Evolutionary conservation across 495 filamentous ascomycete species (phyloP).

Genomic region (Podospora tetraspora): DNA sequence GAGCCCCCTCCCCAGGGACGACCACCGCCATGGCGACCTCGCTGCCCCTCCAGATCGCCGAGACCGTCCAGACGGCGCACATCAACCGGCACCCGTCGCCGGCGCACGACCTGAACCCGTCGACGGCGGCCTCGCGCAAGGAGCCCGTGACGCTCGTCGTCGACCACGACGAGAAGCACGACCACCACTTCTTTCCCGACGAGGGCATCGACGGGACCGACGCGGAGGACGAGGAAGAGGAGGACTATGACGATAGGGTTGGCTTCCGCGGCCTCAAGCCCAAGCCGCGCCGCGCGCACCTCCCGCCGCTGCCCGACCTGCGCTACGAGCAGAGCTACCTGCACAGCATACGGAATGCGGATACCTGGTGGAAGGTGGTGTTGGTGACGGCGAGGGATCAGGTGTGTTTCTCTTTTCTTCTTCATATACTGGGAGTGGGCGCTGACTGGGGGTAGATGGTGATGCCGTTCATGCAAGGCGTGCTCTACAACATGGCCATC

Average conservation of each 20-base stretch:
- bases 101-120: constrained; percentile 72
- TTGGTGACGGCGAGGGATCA: constrained; percentile 88
- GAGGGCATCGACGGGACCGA: constrained; percentile 23
- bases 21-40: constrained; percentile 32
- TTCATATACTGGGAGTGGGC: not conserved
- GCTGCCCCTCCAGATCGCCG: constrained; percentile 58
- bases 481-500: constrained; percentile 73
- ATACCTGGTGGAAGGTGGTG: constrained; percentile 68
- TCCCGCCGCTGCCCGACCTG: constrained; percentile 87
- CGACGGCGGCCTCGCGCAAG: constrained; percentile 62
- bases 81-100: constrained; percentile 64
- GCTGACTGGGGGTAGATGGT: constrained; percentile 52
- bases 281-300: constrained; percentile 42
- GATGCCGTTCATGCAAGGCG: constrained; percentile 76
- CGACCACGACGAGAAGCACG: constrained; percentile 25
- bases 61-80: constrained; percentile 72
- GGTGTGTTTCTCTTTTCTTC: constrained; percentile 40
- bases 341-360: constrained; percentile 69
- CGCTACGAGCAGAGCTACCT: constrained; percentile 97
- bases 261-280: constrained; percentile 54
- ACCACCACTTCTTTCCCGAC: constrained; percentile 25
- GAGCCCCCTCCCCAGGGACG: not conserved
- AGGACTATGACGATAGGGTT: constrained; percentile 46
- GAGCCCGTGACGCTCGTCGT: constrained; percentile 34
- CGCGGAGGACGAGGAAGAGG: constrained; percentile 29